Percentiles rank a stretch among this genome's conserved stretches.
Conservation (phyloP, 495 filamentous ascomycete species). For the Trichoderma virens region DNA sequence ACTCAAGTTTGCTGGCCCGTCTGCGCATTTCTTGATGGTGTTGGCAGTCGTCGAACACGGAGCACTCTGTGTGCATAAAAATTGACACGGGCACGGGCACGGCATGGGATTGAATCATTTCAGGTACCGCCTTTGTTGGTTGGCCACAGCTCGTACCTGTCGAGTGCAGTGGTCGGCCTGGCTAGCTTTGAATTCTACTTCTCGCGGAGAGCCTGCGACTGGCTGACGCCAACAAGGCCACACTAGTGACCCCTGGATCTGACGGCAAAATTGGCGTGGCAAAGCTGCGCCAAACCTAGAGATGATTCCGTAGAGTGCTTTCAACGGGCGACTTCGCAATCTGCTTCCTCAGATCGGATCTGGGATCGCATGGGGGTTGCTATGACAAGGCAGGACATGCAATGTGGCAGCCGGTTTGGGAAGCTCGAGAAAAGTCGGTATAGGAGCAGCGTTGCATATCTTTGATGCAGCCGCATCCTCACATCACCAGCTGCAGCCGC, state of each 20-base stretch:
- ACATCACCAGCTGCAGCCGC: background rate
- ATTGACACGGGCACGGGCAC: background rate
- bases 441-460: background rate
- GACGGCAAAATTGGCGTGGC: background rate
- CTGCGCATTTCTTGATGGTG: background rate
- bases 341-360: slow-evolving; percentile 1
- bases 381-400: background rate
- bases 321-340: background rate
- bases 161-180: background rate
- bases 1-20: background rate
- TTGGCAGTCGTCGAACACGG: background rate
- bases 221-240: background rate
- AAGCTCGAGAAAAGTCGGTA: background rate
- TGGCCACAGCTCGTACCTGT: background rate
- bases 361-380: background rate
- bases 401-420: background rate
- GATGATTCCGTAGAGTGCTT: background rate
- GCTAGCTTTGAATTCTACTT: background rate
- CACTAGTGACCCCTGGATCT: slow-evolving; percentile 5
- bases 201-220: background rate
- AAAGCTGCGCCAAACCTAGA: background rate
- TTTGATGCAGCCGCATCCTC: background rate
- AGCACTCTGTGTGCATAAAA: background rate
- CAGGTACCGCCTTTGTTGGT: background rate
- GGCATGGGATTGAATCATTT: background rate